Evolutionary conservation across 169 alveolate genomes (phyloP).

Genomic region (Cryptosporidium muris): DNA sequence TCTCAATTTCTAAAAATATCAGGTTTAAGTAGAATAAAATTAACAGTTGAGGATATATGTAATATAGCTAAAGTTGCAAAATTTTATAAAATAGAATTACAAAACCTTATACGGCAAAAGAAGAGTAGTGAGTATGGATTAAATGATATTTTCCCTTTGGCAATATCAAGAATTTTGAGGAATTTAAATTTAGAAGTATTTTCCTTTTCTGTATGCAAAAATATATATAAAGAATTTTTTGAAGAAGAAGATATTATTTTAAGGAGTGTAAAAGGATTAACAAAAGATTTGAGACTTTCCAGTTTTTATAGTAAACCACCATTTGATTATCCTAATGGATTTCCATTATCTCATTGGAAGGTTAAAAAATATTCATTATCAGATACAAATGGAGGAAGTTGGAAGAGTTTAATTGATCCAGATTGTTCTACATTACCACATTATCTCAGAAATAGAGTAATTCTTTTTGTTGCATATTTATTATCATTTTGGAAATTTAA

Average conservation of each 20-base stretch:
- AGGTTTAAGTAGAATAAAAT: conserved; percentile 23
- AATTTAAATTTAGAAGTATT: conserved; percentile 28
- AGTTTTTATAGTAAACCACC: conserved; percentile 46
- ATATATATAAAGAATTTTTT: conserved; percentile 46
- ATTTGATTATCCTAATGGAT: conserved; percentile 15
- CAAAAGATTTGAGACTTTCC: neutral
- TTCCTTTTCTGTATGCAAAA: conserved; percentile 29
- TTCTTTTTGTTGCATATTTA: conserved; percentile 43
- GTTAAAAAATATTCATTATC: conserved; percentile 2
- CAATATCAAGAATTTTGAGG: conserved; percentile 29
- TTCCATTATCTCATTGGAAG: conserved; percentile 1
- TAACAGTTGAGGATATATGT: conserved; percentile 62
- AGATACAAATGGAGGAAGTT: neutral
- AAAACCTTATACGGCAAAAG: neutral
- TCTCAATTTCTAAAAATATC: conserved; percentile 28
- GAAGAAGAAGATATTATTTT: conserved; percentile 35
- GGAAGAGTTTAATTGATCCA: conserved; percentile 8
- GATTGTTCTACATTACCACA: conserved; percentile 23
- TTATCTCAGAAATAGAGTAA: conserved; percentile 26
- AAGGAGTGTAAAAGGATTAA: conserved; percentile 24
- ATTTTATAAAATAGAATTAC: conserved; percentile 7
- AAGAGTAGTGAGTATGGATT: neutral
- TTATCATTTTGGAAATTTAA: conserved; percentile 39
- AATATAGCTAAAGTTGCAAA: neutral
- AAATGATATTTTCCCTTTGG: conserved; percentile 36